A percentile compares a stretch with the other conserved stretches of the same genome.
These are phyloP conservation scores for Lachancea sp. DNA, from an alignment of 805 yeast genomes.

Conservation along the genomic window DNA sequence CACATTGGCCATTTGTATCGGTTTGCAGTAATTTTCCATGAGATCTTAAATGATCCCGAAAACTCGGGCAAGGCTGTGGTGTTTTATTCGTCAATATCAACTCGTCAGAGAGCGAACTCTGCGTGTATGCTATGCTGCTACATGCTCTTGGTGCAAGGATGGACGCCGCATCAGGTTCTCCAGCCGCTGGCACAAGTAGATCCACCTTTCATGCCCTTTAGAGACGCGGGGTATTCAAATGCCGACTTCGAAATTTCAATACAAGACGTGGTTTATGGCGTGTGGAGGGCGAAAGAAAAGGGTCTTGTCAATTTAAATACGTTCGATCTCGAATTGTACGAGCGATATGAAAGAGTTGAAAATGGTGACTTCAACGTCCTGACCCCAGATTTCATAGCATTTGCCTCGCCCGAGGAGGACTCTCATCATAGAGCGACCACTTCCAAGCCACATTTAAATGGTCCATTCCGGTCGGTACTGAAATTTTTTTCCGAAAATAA, in stretches of 20 bases:
- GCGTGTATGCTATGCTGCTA: constrained; percentile 92
- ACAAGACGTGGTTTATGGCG: constrained; percentile 91
- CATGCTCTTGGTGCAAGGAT: constrained; percentile 88
- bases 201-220: constrained; percentile 89
- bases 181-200: constrained; percentile 90
- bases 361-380: constrained; percentile 93
- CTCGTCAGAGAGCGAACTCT: constrained; percentile 83
- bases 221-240: constrained; percentile 95
- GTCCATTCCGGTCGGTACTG: constrained; percentile 75
- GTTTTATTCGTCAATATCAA: constrained; percentile 75
- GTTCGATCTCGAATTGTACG: constrained; percentile 90
- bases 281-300: constrained; percentile 96
- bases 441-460: constrained; percentile 41
- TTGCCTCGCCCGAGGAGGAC: constrained; percentile 90
- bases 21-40: constrained; percentile 91
- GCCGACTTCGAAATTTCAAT: constrained; percentile 92
- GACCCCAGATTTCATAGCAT: constrained; percentile 91
- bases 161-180: constrained; percentile 97
- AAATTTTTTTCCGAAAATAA: constrained; percentile 65
- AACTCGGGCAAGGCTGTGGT: constrained; percentile 87
- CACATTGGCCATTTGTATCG: constrained; percentile 90
- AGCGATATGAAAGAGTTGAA: constrained; percentile 89
- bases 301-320: constrained; percentile 78
- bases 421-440: constrained; percentile 20
- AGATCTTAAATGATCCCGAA: constrained; percentile 75